Percentiles rank a stretch among this genome's conserved stretches.
Evolutionary conservation across 2,329 filamentous ascomycete genomes (phyloP).

Genomic region (Ceratocystis eucalypticola): DNA sequence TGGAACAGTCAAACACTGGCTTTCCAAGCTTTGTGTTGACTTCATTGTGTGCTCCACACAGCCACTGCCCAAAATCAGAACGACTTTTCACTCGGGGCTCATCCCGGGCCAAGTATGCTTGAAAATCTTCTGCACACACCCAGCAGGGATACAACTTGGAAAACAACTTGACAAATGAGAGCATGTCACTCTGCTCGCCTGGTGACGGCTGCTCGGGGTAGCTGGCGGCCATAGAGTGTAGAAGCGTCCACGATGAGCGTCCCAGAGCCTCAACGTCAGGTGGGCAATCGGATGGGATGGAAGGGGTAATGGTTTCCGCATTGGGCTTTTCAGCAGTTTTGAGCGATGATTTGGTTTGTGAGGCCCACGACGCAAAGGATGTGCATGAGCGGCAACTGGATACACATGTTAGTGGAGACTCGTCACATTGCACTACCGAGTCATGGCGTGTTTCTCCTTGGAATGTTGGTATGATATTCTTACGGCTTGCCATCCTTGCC

Average conservation of each 20-base stretch:
- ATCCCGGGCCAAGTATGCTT: conserved; percentile 58
- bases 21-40: conserved; percentile 87
- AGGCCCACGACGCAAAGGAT: conserved; percentile 50
- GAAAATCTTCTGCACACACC: conserved; percentile 88
- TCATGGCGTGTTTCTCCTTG: not conserved
- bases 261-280: conserved; percentile 81
- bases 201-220: conserved; percentile 61
- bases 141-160: conserved; percentile 87
- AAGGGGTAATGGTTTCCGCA: conserved; percentile 23
- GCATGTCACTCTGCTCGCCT: conserved; percentile 60
- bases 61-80: conserved; percentile 54
- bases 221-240: conserved; percentile 78
- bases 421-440: not conserved
- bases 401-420: not conserved
- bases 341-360: conserved; percentile 36
- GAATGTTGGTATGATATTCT: conserved; percentile 25
- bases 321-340: conserved; percentile 25
- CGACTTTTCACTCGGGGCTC: conserved; percentile 31
- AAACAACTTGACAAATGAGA: conserved; percentile 66
- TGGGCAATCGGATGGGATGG: conserved; percentile 55
- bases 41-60: conserved; percentile 77
- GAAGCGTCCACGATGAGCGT: conserved; percentile 79
- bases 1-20: conserved; percentile 71
- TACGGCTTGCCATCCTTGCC: conserved; percentile 78
- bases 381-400: conserved; percentile 58